Evolutionary conservation across 148 eudicot species (phyloP).

Genomic region (Heliamphora exappendiculata): DNA sequence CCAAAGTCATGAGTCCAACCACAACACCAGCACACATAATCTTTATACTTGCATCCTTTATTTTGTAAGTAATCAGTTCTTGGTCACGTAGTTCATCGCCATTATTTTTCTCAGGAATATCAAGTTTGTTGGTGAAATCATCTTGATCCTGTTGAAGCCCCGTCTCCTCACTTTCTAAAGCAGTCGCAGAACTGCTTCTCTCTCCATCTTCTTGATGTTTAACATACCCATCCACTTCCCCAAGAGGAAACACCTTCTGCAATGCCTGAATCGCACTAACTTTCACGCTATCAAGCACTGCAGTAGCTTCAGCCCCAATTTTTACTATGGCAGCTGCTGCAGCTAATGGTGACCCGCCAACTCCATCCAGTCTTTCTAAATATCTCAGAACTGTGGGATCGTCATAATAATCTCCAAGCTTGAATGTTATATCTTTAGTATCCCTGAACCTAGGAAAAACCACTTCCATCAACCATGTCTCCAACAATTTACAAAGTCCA

Average conservation of each 20-base stretch:
- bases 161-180: slow-evolving; percentile 23
- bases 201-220: slow-evolving; percentile 36
- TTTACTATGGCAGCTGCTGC: slow-evolving; percentile 95
- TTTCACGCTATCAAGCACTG: slow-evolving; percentile 82
- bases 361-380: slow-evolving; percentile 76
- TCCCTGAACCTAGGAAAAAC: slow-evolving; percentile 94
- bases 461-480: slow-evolving; percentile 96
- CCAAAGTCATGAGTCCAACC: slow-evolving; percentile 66
- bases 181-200: slow-evolving; percentile 20
- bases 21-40: slow-evolving; percentile 85
- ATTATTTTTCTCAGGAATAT: slow-evolving; percentile 22
- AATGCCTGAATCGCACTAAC: slow-evolving; percentile 73
- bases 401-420: slow-evolving; percentile 94
- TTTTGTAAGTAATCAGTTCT: slow-evolving; percentile 56
- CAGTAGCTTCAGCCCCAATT: slow-evolving; percentile 91
- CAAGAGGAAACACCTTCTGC: slow-evolving; percentile 76
- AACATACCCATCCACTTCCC: slow-evolving; percentile 34
- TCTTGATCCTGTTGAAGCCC: slow-evolving; percentile 22
- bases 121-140: slow-evolving; percentile 19
- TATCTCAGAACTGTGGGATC: slow-evolving; percentile 85
- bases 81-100: slow-evolving; percentile 40
- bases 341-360: slow-evolving; percentile 74
- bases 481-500: slow-evolving; percentile 89
- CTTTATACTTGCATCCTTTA: slow-evolving; percentile 79
- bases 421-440: slow-evolving; percentile 54